Conservation (phyloP, 352 stramenopile species). For the Globisporangium barbulae region DNA sequence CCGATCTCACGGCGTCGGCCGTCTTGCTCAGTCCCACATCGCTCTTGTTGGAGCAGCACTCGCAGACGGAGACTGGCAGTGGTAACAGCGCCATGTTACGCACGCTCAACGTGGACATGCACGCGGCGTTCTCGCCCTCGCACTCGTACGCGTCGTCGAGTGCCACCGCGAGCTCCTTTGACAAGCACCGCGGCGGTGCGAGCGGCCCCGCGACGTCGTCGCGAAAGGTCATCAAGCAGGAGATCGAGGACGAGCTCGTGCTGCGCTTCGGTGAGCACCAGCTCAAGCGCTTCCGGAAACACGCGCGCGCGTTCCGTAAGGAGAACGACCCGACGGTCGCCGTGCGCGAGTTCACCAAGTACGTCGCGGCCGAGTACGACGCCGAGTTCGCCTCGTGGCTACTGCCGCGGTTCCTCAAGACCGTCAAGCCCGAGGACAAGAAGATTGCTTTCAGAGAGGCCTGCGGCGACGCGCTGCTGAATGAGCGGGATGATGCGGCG, state of each 20-base stretch:
- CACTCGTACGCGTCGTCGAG: slow-evolving; percentile 21
- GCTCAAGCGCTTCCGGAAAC: slow-evolving; percentile 74
- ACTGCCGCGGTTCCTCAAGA: slow-evolving; percentile 42
- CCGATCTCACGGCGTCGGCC: slow-evolving; percentile 9
- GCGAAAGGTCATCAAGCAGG: slow-evolving; percentile 48
- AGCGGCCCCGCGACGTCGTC: slow-evolving; percentile 2
- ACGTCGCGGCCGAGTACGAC: slow-evolving; percentile 51
- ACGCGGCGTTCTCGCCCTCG: slow-evolving; percentile 27
- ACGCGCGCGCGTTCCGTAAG: slow-evolving; percentile 55
- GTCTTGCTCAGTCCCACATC: slow-evolving; percentile 20
- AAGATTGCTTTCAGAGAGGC: slow-evolving; percentile 34
- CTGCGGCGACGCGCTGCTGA: slow-evolving; percentile 18
- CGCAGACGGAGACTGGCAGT: not conserved
- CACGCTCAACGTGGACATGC: slow-evolving; percentile 38
- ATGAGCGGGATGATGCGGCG: slow-evolving; percentile 13
- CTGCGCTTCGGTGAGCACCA: slow-evolving; percentile 41
- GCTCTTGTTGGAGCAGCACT: slow-evolving; percentile 15
- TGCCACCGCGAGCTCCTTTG: slow-evolving; percentile 15
- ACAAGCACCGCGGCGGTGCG: slow-evolving; percentile 8
- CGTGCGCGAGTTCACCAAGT: slow-evolving; percentile 46
- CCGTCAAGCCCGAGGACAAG: slow-evolving; percentile 60
- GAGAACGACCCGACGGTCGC: slow-evolving; percentile 60
- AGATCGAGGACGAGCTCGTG: slow-evolving; percentile 67
- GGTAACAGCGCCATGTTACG: slow-evolving; percentile 15
- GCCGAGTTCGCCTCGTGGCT: slow-evolving; percentile 56